Base-by-base conservation (phyloP, 768 basidiomycete genomes). In the Lentinula raphanica region DNA sequence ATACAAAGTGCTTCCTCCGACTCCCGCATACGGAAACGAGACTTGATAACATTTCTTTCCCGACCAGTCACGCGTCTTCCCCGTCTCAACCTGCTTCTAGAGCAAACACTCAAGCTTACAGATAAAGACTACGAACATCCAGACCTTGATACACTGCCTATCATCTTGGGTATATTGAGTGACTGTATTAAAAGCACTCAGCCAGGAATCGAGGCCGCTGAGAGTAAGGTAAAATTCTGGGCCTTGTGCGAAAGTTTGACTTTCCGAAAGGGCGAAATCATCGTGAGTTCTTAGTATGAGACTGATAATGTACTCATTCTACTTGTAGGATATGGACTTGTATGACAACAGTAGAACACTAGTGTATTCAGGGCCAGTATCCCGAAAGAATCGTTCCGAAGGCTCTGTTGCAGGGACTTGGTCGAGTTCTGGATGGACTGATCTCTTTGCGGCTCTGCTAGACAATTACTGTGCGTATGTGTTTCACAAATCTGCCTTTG, bases 51-150 rank as follows among this genome's bases (percentile, higher is more conserved):
- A 2, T 89, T 96, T 65, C 77, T 95, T 25, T 91, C 90, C 12
- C 80, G 94, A 4, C 92, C 94, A 0, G 87, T 94, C 29, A 94
- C 92, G 3, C 86, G 92, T n/a, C 80, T 96, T 25, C 92, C 92
- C 6, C 81, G 94, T 27, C 75, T 94, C 1, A 82, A 82, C 42
- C 80, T 96, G 11, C 73, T 92, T 1, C 75, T 96, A 11, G 85
- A 90, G 61, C 82, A 86, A 51, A 77, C 88, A 11, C 70, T 83
- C 56, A 87, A 90, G 64, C 68, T 82, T 39, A 90, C 88, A 0
- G 79, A 81, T 36, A 75, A 76, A 21, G 82, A 85, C n/a, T 56
- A 74, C 21, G 83, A 84, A n/a, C 91, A 94, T 67, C 86, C 87
- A 0, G 94, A 96, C 69, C 66, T 82, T 44, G 89, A 94, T 59